phyloP scores from a whole-genome alignment of 805 yeast genomes.

The Priceomyces medius region DNA sequence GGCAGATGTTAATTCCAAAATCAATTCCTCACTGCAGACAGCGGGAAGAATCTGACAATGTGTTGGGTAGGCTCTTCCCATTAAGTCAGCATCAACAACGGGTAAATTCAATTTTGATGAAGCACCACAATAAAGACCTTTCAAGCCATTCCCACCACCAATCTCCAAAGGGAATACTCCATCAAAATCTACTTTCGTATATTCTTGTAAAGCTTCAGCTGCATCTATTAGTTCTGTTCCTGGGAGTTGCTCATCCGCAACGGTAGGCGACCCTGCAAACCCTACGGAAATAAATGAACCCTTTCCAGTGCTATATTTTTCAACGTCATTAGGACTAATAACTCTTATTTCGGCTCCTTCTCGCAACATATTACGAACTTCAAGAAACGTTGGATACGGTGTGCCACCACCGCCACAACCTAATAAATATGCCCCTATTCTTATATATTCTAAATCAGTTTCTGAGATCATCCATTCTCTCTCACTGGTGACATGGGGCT shows the following conservation, averaged over 20 bases:
- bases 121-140: constrained; percentile 13
- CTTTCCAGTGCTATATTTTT: constrained; percentile 18
- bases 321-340: constrained; percentile 31
- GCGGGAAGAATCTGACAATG: constrained; percentile 40
- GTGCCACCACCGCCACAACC: constrained; percentile 56
- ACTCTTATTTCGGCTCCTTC: constrained; percentile 34
- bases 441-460: constrained; percentile 39
- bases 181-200: constrained; percentile 26
- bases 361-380: constrained; percentile 29
- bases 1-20: constrained; percentile 24
- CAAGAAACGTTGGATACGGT: constrained; percentile 42
- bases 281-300: constrained; percentile 31
- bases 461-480: constrained; percentile 41
- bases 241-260: constrained; percentile 41
- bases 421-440: constrained; percentile 47
- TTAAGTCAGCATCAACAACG: constrained; percentile 40
- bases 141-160: constrained; percentile 45
- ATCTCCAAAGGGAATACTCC: constrained; percentile 40
- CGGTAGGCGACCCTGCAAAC: constrained; percentile 47
- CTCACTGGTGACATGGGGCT: constrained; percentile 23
- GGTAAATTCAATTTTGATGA: constrained; percentile 24
- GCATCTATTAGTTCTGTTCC: constrained; percentile 38
- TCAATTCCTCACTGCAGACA: constrained; percentile 18
- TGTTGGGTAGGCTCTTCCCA: constrained; percentile 47
- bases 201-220: constrained; percentile 25